Conservation (phyloP, 2,329 filamentous ascomycete genomes). For the Talaromyces sp. region DNA sequence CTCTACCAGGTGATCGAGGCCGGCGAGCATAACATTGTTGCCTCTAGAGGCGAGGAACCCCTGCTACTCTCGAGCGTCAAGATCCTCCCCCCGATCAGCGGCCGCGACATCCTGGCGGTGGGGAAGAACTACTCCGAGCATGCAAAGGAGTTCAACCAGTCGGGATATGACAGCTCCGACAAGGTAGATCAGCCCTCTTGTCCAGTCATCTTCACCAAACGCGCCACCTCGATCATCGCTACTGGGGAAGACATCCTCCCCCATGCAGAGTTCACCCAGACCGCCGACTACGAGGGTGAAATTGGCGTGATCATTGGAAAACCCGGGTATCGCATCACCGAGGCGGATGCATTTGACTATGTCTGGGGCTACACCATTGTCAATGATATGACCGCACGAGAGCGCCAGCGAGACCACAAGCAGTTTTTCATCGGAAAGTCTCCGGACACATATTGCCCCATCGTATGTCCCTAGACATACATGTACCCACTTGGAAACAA, state of each 20-base stretch:
- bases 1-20: conserved; percentile 52
- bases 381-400: conserved; percentile 27
- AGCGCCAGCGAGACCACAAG: background rate
- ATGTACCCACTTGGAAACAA: background rate
- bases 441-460: background rate
- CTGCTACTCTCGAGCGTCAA: conserved; percentile 16
- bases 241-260: conserved; percentile 43
- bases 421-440: background rate
- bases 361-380: conserved; percentile 55
- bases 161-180: background rate
- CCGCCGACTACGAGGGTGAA: conserved; percentile 46
- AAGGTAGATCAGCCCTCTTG: background rate
- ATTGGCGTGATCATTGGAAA: conserved; percentile 52
- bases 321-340: conserved; percentile 38
- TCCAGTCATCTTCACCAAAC: background rate
- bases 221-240: conserved; percentile 18
- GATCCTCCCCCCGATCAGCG: conserved; percentile 26
- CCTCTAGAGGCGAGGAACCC: background rate
- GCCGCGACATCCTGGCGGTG: conserved; percentile 51
- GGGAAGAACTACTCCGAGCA: conserved; percentile 51
- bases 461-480: background rate
- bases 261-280: conserved; percentile 46
- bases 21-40: conserved; percentile 32
- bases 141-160: conserved; percentile 38
- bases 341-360: conserved; percentile 44